Evolutionary conservation across 352 stramenopile genomes (phyloP).

Genomic region (Phytophthora litchii): DNA sequence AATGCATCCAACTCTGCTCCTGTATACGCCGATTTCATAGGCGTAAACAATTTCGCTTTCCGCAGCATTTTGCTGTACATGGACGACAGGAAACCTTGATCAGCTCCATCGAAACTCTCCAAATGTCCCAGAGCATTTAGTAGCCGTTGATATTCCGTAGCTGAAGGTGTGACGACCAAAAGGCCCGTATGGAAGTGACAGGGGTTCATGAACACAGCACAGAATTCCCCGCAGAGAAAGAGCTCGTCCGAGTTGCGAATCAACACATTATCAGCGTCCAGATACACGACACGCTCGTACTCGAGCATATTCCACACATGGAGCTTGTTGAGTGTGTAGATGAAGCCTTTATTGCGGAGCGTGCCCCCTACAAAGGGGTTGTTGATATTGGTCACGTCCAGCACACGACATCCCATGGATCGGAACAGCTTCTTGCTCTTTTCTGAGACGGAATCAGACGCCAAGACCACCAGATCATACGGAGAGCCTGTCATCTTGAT

Average conservation of each 20-base stretch:
- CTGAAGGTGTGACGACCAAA: conserved; percentile 82
- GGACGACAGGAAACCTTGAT: conserved; percentile 88
- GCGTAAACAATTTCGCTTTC: conserved; percentile 74
- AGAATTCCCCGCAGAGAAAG: conserved; percentile 88
- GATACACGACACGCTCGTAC: conserved; percentile 91
- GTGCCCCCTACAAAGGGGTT: conserved; percentile 85
- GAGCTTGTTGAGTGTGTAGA: conserved; percentile 92
- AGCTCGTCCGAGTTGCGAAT: conserved; percentile 90
- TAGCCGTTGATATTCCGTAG: conserved; percentile 72
- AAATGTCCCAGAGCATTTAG: conserved; percentile 62
- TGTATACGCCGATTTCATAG: conserved; percentile 36
- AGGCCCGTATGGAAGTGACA: conserved; percentile 91
- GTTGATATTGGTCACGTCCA: conserved; percentile 88
- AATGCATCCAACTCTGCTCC: conserved; percentile 42
- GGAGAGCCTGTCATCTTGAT: conserved; percentile 85
- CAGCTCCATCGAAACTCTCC: conserved; percentile 80
- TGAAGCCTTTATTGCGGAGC: conserved; percentile 87
- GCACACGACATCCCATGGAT: conserved; percentile 80
- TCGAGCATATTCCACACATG: conserved; percentile 91
- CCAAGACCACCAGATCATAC: conserved; percentile 87
- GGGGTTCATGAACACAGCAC: conserved; percentile 91
- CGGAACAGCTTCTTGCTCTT: conserved; percentile 78
- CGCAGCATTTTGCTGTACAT: conserved; percentile 88
- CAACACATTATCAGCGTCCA: conserved; percentile 91
- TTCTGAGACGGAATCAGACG: conserved; percentile 84